phyloP scores from a whole-genome alignment of 495 filamentous ascomycete species.

The Amphirosellinia nigrospora region DNA sequence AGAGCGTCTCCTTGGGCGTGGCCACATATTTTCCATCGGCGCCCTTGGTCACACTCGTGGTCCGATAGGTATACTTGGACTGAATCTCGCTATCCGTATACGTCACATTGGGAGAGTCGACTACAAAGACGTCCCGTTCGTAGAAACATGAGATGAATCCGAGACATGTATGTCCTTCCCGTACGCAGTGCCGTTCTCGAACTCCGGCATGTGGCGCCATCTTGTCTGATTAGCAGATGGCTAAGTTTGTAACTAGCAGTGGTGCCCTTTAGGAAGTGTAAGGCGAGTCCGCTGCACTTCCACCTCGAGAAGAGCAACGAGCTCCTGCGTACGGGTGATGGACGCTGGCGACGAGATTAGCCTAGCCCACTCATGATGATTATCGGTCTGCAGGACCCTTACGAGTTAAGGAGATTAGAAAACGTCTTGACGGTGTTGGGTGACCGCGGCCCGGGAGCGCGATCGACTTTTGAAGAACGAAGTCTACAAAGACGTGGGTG shows the following conservation, averaged over 20 bases:
- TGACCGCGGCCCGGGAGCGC: conserved; percentile 62
- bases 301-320: conserved; percentile 90
- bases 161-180: conserved; percentile 58
- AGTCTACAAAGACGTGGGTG: conserved; percentile 1
- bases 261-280: conserved; percentile 63
- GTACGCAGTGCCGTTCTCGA: conserved; percentile 72
- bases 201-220: conserved; percentile 97
- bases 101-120: conserved; percentile 88
- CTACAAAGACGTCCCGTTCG: conserved; percentile 70
- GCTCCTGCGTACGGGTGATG: conserved; percentile 98
- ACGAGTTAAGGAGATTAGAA: conserved; percentile 91
- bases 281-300: conserved; percentile 81
- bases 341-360: conserved; percentile 58
- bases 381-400: conserved; percentile 42
- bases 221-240: conserved; percentile 37
- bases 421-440: conserved; percentile 77
- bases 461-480: conserved; percentile 49
- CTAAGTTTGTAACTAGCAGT: conserved; percentile 40
- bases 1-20: conserved; percentile 84
- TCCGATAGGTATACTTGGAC: conserved; percentile 96
- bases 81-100: conserved; percentile 90
- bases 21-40: conserved; percentile 81
- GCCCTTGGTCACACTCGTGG: conserved; percentile 69
- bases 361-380: conserved; percentile 14
- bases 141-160: conserved; percentile 44